Conservation (phyloP, 1,284 basidiomycete genomes). For the Mycena sp. region DNA sequence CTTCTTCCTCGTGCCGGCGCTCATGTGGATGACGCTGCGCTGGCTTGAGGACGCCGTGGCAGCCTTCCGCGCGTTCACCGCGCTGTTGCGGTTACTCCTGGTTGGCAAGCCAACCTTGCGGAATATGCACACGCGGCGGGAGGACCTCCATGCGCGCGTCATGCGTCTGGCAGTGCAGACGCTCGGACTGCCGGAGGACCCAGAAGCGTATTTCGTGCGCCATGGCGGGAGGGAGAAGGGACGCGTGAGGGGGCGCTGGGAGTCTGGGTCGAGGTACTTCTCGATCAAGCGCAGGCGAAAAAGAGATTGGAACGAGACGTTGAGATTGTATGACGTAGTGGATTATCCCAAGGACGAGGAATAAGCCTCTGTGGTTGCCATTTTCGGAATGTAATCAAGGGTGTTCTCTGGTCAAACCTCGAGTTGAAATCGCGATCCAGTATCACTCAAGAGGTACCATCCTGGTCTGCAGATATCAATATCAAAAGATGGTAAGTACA, state of each 20-base stretch:
- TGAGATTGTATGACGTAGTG: slow-evolving; percentile 81
- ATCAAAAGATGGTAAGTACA: slow-evolving; percentile 9
- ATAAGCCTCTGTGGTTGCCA: too few relatives aligned
- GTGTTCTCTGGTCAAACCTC: too few relatives aligned
- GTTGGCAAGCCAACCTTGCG: slow-evolving; percentile 68
- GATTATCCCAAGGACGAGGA: slow-evolving; percentile 70
- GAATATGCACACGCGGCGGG: slow-evolving; percentile 60
- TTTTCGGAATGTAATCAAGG: too few relatives aligned
- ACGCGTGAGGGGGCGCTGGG: slow-evolving; percentile 70
- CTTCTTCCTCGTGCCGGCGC: slow-evolving; percentile 64
- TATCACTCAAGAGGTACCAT: background rate
- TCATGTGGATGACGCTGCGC: slow-evolving; percentile 89
- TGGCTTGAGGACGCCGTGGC: slow-evolving; percentile 88
- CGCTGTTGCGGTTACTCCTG: slow-evolving; percentile 68
- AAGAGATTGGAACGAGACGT: slow-evolving; percentile 88
- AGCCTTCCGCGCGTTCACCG: slow-evolving; percentile 74
- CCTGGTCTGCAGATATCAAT: background rate
- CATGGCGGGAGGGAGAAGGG: slow-evolving; percentile 73
- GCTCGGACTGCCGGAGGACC: slow-evolving; percentile 73
- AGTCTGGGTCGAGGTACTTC: slow-evolving; percentile 77
- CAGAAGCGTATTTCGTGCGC: slow-evolving; percentile 69
- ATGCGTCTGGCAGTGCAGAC: slow-evolving; percentile 69
- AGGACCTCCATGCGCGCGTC: slow-evolving; percentile 66
- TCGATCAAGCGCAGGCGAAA: slow-evolving; percentile 81
- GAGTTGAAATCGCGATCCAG: background rate